These are phyloP conservation scores for Wallacemonas rigidus DNA, from an alignment of 208 protist genomes.

Conservation along the genomic window DNA sequence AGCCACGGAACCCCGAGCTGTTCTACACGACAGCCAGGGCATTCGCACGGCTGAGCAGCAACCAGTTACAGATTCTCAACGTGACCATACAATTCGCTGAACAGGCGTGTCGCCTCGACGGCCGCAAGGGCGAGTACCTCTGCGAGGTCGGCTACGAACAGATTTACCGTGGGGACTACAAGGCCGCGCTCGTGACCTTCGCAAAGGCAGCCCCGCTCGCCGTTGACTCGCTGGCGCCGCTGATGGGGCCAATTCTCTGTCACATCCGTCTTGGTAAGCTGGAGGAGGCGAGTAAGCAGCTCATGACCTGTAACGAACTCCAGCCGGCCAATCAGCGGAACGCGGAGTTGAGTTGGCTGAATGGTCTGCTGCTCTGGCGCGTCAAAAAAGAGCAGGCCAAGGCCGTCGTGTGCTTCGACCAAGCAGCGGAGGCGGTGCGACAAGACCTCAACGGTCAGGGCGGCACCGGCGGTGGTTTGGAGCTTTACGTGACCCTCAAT, in stretches of 20 bases:
- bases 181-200: constrained; percentile 65
- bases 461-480: constrained; percentile 42
- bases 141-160: constrained; percentile 82
- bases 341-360: constrained; percentile 80
- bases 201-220: constrained; percentile 73
- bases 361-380: constrained; percentile 77
- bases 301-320: constrained; percentile 90
- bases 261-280: constrained; percentile 65
- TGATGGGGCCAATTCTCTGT: constrained; percentile 76
- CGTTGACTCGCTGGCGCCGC: constrained; percentile 67
- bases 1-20: constrained; percentile 83
- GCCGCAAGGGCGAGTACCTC: constrained; percentile 78
- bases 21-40: constrained; percentile 68
- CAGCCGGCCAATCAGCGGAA: constrained; percentile 72
- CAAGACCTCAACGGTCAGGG: constrained; percentile 42
- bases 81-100: constrained; percentile 75
- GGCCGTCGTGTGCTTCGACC: constrained; percentile 66
- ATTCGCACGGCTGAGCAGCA: constrained; percentile 73
- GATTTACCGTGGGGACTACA: constrained; percentile 75
- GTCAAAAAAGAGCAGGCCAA: constrained; percentile 62
- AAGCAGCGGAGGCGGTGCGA: constrained; percentile 77
- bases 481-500: constrained; percentile 82
- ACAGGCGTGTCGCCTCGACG: constrained; percentile 49
- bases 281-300: constrained; percentile 84
- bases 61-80: constrained; percentile 56